Evolutionary conservation across 352 stramenopile species (phyloP).

Genomic region (Phytophthora agathidicida): DNA sequence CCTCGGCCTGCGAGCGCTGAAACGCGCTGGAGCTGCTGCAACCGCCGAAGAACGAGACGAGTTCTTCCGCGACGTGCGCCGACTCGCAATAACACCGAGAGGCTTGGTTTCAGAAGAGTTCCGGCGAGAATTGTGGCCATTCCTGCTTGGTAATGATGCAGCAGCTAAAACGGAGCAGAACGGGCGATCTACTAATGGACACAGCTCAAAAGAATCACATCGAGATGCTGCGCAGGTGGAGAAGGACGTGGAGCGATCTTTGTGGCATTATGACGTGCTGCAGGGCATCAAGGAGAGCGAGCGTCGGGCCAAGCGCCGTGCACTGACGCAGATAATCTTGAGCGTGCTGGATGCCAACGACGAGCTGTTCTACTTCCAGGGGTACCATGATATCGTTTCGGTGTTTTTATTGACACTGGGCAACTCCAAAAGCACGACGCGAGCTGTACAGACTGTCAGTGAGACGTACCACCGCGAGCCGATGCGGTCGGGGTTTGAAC

Average conservation of each 20-base stretch:
- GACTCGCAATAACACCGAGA: constrained; percentile 56
- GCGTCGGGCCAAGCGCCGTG: constrained; percentile 58
- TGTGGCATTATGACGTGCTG: constrained; percentile 84
- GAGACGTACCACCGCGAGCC: constrained; percentile 90
- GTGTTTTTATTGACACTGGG: constrained; percentile 85
- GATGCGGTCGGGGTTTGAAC: constrained; percentile 87
- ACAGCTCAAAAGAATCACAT: constrained; percentile 27
- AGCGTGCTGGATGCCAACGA: constrained; percentile 49
- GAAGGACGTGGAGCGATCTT: constrained; percentile 87
- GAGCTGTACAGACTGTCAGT: constrained; percentile 77
- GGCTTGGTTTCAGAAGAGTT: constrained; percentile 69
- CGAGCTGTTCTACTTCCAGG: constrained; percentile 88
- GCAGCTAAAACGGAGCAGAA: constrained; percentile 1
- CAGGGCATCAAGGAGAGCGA: constrained; percentile 66
- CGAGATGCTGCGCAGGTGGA: constrained; percentile 76
- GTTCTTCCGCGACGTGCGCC: constrained; percentile 62
- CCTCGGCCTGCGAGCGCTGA: constrained; percentile 32
- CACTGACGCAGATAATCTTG: constrained; percentile 70
- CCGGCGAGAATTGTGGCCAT: constrained; percentile 63
- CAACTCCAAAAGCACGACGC: constrained; percentile 64
- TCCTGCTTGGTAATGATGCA: constrained; percentile 42
- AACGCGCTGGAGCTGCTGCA: constrained; percentile 3
- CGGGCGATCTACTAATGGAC: constrained; percentile 13
- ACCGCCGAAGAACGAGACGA: constrained; percentile 29
- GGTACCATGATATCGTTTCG: constrained; percentile 94